Conservation (phyloP, 495 filamentous ascomycete genomes). For the Penicillium taxi region DNA sequence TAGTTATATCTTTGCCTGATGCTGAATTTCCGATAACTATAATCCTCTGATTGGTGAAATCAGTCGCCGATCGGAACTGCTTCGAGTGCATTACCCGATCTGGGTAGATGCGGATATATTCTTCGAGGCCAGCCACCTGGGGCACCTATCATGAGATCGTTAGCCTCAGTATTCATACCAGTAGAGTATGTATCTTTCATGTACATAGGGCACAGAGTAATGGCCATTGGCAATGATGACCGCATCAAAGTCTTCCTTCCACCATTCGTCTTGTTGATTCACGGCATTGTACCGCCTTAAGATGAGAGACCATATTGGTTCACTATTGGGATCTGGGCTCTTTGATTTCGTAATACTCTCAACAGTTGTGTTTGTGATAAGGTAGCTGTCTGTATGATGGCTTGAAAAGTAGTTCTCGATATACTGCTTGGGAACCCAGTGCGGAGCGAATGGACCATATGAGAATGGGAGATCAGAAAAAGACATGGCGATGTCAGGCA, state of each 20-base stretch:
- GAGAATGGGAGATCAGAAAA: background rate
- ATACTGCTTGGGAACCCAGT: slow-evolving; percentile 3
- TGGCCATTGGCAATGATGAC: slow-evolving; percentile 1
- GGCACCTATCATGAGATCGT: background rate
- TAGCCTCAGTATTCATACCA: background rate
- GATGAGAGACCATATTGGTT: background rate
- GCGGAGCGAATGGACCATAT: slow-evolving; percentile 1
- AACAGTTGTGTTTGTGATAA: slow-evolving; percentile 1
- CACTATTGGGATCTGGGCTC: background rate
- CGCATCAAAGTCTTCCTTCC: slow-evolving; percentile 1
- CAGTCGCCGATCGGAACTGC: background rate
- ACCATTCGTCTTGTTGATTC: slow-evolving; percentile 1
- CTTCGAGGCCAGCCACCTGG: background rate
- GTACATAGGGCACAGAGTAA: slow-evolving; percentile 2
- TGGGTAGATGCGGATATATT: background rate
- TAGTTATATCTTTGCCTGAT: background rate
- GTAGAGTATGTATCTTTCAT: background rate
- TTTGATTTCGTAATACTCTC: background rate
- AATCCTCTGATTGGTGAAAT: background rate
- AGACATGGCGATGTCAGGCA: slow-evolving; percentile 2
- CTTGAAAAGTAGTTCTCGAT: slow-evolving; percentile 1
- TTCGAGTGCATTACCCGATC: slow-evolving; percentile 1
- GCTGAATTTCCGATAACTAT: slow-evolving; percentile 1
- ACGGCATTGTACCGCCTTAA: background rate
- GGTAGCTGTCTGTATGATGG: background rate